A percentile compares a stretch with the other conserved stretches of the same genome.
Conservation (phyloP, 768 basidiomycete genomes). For the Suillus hirtellus region DNA sequence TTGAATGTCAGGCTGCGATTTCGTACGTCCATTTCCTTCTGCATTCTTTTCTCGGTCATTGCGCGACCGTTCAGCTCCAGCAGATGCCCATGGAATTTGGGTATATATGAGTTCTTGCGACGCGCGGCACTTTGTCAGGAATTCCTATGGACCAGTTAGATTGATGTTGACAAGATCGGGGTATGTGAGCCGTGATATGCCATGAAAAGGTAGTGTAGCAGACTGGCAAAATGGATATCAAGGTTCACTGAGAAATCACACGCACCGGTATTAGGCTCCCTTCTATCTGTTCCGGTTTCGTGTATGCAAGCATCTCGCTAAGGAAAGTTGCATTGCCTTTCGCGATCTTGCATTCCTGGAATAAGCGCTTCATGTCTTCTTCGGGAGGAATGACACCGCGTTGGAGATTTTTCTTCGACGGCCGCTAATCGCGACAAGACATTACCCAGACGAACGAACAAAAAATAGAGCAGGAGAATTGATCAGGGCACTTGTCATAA, state of each 20-base stretch:
- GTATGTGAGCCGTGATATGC: neutral
- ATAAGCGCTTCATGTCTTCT: slow-evolving; percentile 80
- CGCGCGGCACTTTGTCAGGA: slow-evolving; percentile 71
- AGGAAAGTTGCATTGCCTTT: slow-evolving; percentile 78
- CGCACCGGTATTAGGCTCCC: slow-evolving; percentile 67
- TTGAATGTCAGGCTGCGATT: slow-evolving; percentile 15
- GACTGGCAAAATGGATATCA: neutral
- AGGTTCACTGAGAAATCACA: slow-evolving; percentile 9
- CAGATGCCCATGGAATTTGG: slow-evolving; percentile 90
- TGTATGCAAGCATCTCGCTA: slow-evolving; percentile 65
- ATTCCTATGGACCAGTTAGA: slow-evolving; percentile 58
- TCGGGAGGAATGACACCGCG: slow-evolving; percentile 63
- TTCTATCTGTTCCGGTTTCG: slow-evolving; percentile 69
- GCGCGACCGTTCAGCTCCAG: slow-evolving; percentile 75
- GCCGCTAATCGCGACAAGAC: neutral
- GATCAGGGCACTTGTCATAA: neutral
- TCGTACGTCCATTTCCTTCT: slow-evolving; percentile 17
- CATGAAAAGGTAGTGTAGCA: neutral
- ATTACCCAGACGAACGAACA: neutral
- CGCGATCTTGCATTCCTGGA: slow-evolving; percentile 85
- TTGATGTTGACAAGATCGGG: neutral
- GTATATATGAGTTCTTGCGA: slow-evolving; percentile 85
- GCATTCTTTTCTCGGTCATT: slow-evolving; percentile 28
- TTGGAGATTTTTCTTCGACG: slow-evolving; percentile 11
- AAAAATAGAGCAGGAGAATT: neutral